Evolutionary conservation across 1,284 basidiomycete species (phyloP), one percentile per base, ranked within the genome.

Genomic region (Exobasidium cylindrosporum): DNA sequence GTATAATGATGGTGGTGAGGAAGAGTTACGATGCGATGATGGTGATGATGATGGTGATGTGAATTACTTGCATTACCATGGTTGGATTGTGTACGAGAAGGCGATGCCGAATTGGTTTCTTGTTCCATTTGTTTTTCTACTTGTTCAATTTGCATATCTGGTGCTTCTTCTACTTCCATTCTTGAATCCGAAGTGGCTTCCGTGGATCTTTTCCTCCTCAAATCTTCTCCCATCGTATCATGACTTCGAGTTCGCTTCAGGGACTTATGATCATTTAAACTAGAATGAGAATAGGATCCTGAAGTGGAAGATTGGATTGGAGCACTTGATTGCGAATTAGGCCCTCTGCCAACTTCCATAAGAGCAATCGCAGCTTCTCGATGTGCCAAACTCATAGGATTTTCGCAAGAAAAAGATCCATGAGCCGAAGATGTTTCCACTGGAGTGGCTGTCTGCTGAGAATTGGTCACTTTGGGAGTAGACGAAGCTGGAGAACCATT

Each of bases 341-440:
- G 5, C 21, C 58, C 23, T 40, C 50, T 31, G 10, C 54, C 44
- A 35, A 78, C 76, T 29, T 75, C 73, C 69, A 78, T 78, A 35
- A 78, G 57, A 3, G 73, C 72, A 67, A 78, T 75, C 28, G 76
- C 76, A 17, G 76, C 76, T 50, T 78, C 76, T 26, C 70, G 73
- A 45, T 77, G 73, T 3, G 53, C 53, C 30, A 26, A 21, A 28
- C 24, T 55, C 53, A 55, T 55, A 4, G 53, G 31, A 55, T 23
- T 29, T 40, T 55, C 53, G n/a, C n/a, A n/a, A 7, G 17, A 7
- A 40, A 10, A 40, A 10, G 10, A 7, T 7, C 47, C 47, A 23
- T 46, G 57, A 7, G 57, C 57, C 4, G 47, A 52, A 11, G 44
- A 47, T 4, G 17, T n/a, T 11, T 14, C 14, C 23, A 10, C 24